Conservation (phyloP, 1,284 basidiomycete species). For the Ustilago curta region DNA sequence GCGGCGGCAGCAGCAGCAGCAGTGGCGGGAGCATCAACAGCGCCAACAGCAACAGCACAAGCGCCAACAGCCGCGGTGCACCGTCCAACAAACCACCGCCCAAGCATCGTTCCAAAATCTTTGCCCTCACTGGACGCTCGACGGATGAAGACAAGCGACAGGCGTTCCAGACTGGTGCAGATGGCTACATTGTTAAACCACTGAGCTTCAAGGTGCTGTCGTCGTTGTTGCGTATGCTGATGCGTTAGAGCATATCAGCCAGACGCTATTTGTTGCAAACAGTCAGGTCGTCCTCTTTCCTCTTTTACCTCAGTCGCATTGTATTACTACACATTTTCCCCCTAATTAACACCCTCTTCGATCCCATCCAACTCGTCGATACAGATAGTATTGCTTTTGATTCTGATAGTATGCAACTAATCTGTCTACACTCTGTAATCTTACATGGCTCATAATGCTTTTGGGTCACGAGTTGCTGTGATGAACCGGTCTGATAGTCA, state of each 20-base stretch:
- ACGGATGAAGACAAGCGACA: conserved; percentile 89
- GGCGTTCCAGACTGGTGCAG: conserved; percentile 91
- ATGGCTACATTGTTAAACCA: conserved; percentile 82
- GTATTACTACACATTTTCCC: too few species aligned
- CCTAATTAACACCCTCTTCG: too few species aligned
- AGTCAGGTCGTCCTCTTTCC: too few species aligned
- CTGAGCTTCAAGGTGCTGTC: conserved; percentile 54
- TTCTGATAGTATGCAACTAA: too few species aligned
- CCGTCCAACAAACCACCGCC: conserved; percentile 20
- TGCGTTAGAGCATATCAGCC: conserved; percentile 18
- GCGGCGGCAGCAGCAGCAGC: conserved; percentile 1
- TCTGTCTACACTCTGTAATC: too few species aligned
- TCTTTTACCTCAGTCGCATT: too few species aligned
- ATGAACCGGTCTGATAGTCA: too few species aligned
- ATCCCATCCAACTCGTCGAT: too few species aligned
- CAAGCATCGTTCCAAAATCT: conserved; percentile 74
- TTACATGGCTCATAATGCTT: too few species aligned
- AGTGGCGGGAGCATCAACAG: not conserved
- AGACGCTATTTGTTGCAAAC: too few species aligned
- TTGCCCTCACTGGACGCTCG: conserved; percentile 92
- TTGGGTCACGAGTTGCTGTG: too few species aligned
- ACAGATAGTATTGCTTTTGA: too few species aligned
- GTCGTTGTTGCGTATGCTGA: conserved; percentile 51
- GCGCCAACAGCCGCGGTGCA: not conserved
- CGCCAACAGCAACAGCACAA: conserved; percentile 2